Base-by-base conservation (phyloP, 441 rosid species). In the Adansonia madagascariensis region DNA sequence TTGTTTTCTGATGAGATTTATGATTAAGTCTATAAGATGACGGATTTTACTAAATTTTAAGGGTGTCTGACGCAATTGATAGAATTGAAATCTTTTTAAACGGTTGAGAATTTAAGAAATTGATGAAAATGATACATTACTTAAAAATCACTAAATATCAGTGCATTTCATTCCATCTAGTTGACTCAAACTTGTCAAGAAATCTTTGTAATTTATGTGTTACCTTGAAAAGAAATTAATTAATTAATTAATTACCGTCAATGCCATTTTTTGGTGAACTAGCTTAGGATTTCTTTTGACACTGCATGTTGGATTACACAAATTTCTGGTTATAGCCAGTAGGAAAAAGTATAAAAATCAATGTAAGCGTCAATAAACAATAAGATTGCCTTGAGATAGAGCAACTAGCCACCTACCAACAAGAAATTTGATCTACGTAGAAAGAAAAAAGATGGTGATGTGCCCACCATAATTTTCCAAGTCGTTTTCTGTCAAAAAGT, bases 361-460 rank as follows among this genome's bases (percentile, higher is more conserved):
- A 31, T 27, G 14, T 12, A 46, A 22, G 5, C 55, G 20, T 46
- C 20, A 22, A 49, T 64, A 63, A 65, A 31, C 52, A 71, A 61
- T 31, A 62, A 56, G 52, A 56, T 2, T 41, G 53, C 18, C 39
- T 35, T 31, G 12, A 9, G 47, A 57, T 55, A 24, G 55, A 44
- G 66, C 66, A 73, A 43, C 52, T 72, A 55, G 7, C 35, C 31
- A 31, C 74, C 44, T 73, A 10, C 66, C 79, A 69, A 69, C 60
- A 49, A 61, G 67, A 52, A 15, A n/a, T 35, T 52, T 22, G 41
- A 53, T 75, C 62, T 61, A 67, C 70, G 65, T 20, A 1, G 9
- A 44, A 46, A 20, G 27, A 4, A 72, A 62, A 63, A 63, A 43
- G 61, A 61, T 61, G 43, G 31, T 27, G 66, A 61, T 61, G 44